These are phyloP conservation scores for Fusarium sp. DNA, from an alignment of 2,329 filamentous ascomycete genomes.

Conservation along the genomic window DNA sequence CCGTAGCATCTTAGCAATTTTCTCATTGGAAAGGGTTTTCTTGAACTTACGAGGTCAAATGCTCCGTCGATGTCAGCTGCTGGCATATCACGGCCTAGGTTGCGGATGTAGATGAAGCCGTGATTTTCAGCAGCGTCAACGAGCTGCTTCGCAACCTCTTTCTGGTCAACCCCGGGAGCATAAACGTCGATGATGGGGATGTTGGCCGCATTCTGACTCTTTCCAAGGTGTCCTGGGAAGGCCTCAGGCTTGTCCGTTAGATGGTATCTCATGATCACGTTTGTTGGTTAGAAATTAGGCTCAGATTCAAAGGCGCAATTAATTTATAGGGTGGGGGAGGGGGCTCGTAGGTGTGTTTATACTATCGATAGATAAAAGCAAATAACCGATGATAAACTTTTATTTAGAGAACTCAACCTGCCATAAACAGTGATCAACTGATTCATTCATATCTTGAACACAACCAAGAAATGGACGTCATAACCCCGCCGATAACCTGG, in stretches of 20 bases:
- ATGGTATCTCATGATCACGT: slow-evolving; percentile 9
- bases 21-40: background rate
- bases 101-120: slow-evolving; percentile 91
- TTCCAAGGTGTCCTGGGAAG: slow-evolving; percentile 1
- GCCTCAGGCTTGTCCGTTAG: slow-evolving; percentile 6
- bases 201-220: slow-evolving; percentile 48
- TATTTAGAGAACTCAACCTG: background rate
- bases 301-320: background rate
- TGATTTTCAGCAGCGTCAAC: slow-evolving; percentile 82
- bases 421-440: too few species aligned
- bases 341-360: background rate
- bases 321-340: background rate
- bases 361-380: background rate
- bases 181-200: slow-evolving; percentile 88
- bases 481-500: slow-evolving; percentile 23
- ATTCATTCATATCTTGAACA: background rate
- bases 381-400: background rate
- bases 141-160: slow-evolving; percentile 70
- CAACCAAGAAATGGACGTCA: slow-evolving; percentile 12
- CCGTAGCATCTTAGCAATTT: background rate
- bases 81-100: slow-evolving; percentile 74
- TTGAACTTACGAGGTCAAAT: slow-evolving; percentile 72
- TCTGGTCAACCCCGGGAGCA: slow-evolving; percentile 54
- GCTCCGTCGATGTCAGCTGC: slow-evolving; percentile 71
- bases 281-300: background rate